A percentile compares a stretch with the other conserved stretches of the same genome.
Evolutionary conservation across 2,329 filamentous ascomycete species (phyloP).

Genomic region (Stagonosporopsis chrysanthemi): DNA sequence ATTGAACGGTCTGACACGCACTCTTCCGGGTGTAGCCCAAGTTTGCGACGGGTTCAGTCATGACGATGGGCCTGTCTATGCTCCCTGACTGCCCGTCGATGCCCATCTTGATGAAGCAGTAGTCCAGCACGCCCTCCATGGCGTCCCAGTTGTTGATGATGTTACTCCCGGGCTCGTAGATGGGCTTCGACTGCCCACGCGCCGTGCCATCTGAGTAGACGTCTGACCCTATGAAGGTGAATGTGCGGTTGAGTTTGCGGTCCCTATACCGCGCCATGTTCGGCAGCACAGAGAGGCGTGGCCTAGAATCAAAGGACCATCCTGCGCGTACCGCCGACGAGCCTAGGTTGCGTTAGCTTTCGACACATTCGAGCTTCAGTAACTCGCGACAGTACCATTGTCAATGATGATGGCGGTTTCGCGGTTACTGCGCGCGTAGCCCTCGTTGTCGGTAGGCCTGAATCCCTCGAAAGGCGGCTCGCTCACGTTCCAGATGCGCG

Average conservation of each 20-base stretch:
- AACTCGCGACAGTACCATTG: slow-evolving; percentile 72
- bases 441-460: slow-evolving; percentile 67
- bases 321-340: slow-evolving; percentile 89
- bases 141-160: slow-evolving; percentile 98
- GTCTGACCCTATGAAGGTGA: slow-evolving; percentile 90
- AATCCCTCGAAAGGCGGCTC: slow-evolving; percentile 69
- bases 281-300: slow-evolving; percentile 81
- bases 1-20: slow-evolving; percentile 54
- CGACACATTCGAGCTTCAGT: not conserved
- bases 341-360: slow-evolving; percentile 61
- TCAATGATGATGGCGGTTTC: slow-evolving; percentile 91
- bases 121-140: slow-evolving; percentile 93
- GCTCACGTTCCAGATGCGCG: slow-evolving; percentile 60
- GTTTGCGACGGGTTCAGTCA: slow-evolving; percentile 96
- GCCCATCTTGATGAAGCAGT: slow-evolving; percentile 92
- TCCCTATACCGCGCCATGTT: slow-evolving; percentile 96
- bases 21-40: slow-evolving; percentile 86
- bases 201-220: slow-evolving; percentile 95
- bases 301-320: slow-evolving; percentile 91
- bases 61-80: slow-evolving; percentile 86
- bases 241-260: slow-evolving; percentile 89
- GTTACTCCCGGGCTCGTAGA: slow-evolving; percentile 89
- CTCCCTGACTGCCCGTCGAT: slow-evolving; percentile 76
- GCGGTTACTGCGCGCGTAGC: slow-evolving; percentile 70
- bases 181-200: slow-evolving; percentile 85